phyloP scores from a whole-genome alignment of 768 basidiomycete species.

The Mycena sanguinolenta region DNA sequence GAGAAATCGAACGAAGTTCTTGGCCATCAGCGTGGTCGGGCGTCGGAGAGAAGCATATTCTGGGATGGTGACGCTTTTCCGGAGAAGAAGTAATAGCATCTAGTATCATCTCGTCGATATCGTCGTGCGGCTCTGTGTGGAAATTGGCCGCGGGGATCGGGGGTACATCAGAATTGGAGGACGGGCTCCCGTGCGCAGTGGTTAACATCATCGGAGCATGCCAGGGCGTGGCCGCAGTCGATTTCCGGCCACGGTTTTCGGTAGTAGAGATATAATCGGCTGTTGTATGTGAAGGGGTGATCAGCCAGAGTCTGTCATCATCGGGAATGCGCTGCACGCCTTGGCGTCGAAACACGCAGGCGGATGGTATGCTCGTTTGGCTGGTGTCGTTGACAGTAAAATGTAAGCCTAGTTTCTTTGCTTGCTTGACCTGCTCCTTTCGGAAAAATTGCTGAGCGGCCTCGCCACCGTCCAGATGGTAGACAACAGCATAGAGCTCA shows the following conservation, averaged over 20 bases:
- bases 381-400: neutral
- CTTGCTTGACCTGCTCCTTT: neutral
- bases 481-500: conserved; percentile 3
- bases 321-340: neutral
- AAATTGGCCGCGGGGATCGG: too few relatives aligned
- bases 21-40: too few relatives aligned
- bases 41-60: neutral
- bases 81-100: neutral
- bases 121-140: neutral
- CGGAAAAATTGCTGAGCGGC: conserved; percentile 22
- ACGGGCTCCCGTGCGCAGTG: neutral
- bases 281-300: too few relatives aligned
- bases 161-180: neutral
- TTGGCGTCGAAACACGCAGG: neutral
- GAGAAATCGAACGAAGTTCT: neutral
- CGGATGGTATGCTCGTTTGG: neutral
- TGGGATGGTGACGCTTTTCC: neutral
- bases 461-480: conserved; percentile 20
- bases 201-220: neutral
- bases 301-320: conserved; percentile 3
- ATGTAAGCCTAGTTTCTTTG: neutral
- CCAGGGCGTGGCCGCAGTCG: neutral
- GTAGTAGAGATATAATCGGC: neutral
- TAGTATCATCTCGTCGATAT: neutral
- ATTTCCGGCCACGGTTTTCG: too few relatives aligned